phyloP scores from a whole-genome alignment of 2,329 filamentous ascomycete genomes.

The Fusarium sp. region DNA sequence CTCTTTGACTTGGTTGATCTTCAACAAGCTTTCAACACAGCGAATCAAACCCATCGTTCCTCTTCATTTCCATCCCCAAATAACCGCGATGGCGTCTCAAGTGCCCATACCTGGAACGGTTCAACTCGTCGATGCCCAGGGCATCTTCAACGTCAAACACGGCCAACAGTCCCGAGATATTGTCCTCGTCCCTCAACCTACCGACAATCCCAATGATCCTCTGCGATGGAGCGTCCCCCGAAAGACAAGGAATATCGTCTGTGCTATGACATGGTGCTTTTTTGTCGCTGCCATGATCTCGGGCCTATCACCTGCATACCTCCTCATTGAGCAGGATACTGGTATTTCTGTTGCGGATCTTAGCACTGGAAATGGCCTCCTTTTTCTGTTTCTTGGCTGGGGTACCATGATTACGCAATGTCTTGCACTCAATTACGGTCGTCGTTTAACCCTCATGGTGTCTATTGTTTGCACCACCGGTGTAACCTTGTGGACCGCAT shows the following conservation, averaged over 20 bases:
- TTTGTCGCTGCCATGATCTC: constrained; percentile 45
- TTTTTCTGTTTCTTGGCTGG: constrained; percentile 44
- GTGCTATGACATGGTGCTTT: constrained; percentile 48
- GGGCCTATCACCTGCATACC: constrained; percentile 44
- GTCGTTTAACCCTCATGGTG: constrained; percentile 32
- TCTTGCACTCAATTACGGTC: constrained; percentile 38
- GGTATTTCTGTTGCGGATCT: constrained; percentile 47
- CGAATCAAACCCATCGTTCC: neutral
- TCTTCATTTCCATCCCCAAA: neutral
- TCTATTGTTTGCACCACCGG: constrained; percentile 36
- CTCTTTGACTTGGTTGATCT: neutral
- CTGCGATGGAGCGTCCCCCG: constrained; percentile 39
- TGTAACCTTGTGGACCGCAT: constrained; percentile 43
- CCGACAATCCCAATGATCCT: constrained; percentile 44
- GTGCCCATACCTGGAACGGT: constrained; percentile 41
- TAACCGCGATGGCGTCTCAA: constrained; percentile 5
- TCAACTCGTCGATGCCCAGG: constrained; percentile 41
- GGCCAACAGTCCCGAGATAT: constrained; percentile 39
- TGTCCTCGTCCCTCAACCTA: constrained; percentile 45
- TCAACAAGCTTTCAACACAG: neutral
- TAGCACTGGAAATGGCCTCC: constrained; percentile 44
- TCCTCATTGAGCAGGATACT: constrained; percentile 44
- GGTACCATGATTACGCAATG: constrained; percentile 44
- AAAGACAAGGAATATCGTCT: constrained; percentile 42
- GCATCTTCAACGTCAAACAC: constrained; percentile 38